Evolutionary conservation across 2,329 filamentous ascomycete genomes (phyloP).

Genomic region (Phialocephala sp.): DNA sequence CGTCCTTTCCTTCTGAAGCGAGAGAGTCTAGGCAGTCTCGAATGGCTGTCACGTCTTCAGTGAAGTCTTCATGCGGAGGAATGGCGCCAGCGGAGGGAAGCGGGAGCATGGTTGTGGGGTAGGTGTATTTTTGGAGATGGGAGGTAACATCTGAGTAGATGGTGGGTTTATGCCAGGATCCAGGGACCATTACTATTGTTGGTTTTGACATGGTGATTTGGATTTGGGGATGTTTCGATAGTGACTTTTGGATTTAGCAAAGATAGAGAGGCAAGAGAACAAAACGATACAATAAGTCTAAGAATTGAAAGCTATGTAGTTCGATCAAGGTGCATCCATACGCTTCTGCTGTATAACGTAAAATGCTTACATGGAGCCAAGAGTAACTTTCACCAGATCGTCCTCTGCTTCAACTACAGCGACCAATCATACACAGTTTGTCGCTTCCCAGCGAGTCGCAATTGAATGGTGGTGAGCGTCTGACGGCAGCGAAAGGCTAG

Average conservation of each 20-base stretch:
- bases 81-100: constrained; percentile 42
- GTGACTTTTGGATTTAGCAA: background rate
- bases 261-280: no score
- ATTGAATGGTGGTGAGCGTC: no score
- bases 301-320: no score
- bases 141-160: constrained; percentile 43
- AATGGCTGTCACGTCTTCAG: constrained; percentile 45
- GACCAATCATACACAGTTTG: no score
- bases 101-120: constrained; percentile 39
- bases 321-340: no score
- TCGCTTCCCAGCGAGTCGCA: no score
- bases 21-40: constrained; percentile 41
- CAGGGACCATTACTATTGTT: constrained; percentile 46
- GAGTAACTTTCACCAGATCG: no score
- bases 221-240: background rate
- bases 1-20: constrained; percentile 42
- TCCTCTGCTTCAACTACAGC: no score
- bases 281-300: no score
- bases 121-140: constrained; percentile 37
- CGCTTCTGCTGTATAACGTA: no score
- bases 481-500: no score
- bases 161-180: constrained; percentile 45
- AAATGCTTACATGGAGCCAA: no score
- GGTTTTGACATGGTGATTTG: constrained; percentile 32
- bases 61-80: constrained; percentile 41